Base-by-base conservation (phyloP, 176 grass and related monocot genomes). In the Aegilops sharonensis region DNA sequence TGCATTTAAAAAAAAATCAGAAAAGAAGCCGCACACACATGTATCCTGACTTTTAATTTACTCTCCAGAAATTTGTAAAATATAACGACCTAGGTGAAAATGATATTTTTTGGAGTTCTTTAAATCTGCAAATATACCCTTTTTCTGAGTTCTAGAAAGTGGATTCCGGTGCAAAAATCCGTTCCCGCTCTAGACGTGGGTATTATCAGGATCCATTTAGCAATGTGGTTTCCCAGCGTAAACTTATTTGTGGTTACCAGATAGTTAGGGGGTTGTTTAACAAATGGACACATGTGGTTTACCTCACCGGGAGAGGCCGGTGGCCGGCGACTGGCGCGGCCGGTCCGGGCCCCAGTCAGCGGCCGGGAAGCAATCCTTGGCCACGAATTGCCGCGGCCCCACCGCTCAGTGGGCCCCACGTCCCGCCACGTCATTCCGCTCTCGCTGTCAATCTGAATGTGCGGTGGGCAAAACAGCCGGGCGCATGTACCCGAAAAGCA, bases 281-380 rank as follows among this genome's bases (percentile, higher is more conserved):
- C 40, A 90, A 90, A 90, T 32, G 25, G 64, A 7, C 0, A 17
- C n/a, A 15, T 25, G 74, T 32, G 72, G 79, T 73, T 70, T 57
- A 86, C 88, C 50, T 88, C 52, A 88, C 77, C 70, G 48, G 85
- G 63, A 11, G 13, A 17, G 48, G 15, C 81, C 89, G 77, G 89
- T 87, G 85, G 12, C 11, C 6, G 31, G 89, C 63, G 25, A 90
- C 84, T 67, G 80, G 80, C n/a, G n/a, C 3, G 54, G 5, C 36
- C 69, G 79, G 65, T 87, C 0, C 0, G 75, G 48, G 62, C 84
- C 85, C 89, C 29, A 76, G 81, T 88, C 85, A 91, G 89, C 89
- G 62, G 5, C 69, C 15, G 68, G 36, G 42, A 68, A 18, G 48
- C 50, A 0, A 88, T 56, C 77, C 82, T 81, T 4, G 24, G 89